These are phyloP conservation scores for Coleophoma eucalyptorum DNA, from an alignment of 2,329 filamentous ascomycete genomes.

Conservation along the genomic window DNA sequence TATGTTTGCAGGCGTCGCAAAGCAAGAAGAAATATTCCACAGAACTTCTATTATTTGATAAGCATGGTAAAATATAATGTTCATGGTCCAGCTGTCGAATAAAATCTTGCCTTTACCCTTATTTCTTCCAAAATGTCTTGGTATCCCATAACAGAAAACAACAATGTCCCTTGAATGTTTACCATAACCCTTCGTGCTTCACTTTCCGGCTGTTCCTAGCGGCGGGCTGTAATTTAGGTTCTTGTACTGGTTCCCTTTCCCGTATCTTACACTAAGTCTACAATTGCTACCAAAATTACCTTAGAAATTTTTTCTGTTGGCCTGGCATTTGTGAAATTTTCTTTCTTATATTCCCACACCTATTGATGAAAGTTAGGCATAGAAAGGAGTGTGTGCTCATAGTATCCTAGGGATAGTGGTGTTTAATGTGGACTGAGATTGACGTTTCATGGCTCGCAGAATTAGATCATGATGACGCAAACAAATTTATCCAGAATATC, in stretches of 20 bases:
- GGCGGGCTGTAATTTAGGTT: background rate
- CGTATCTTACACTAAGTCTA: constrained; percentile 16
- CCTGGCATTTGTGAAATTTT: constrained; percentile 11
- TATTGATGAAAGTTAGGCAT: constrained; percentile 5
- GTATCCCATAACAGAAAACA: background rate
- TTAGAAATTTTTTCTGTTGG: constrained; percentile 27
- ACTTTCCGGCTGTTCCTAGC: background rate
- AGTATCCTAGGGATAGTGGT: constrained; percentile 19
- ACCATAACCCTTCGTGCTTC: background rate
- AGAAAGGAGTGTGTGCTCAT: constrained; percentile 34
- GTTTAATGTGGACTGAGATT: constrained; percentile 29
- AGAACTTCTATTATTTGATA: background rate
- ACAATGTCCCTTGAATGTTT: background rate
- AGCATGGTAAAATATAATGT: background rate
- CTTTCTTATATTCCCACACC: background rate
- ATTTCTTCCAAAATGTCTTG: background rate
- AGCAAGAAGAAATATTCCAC: background rate
- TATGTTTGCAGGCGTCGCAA: background rate
- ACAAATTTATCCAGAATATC: constrained; percentile 11
- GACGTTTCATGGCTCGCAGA: constrained; percentile 21
- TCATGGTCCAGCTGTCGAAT: background rate
- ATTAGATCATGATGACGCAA: constrained; percentile 13
- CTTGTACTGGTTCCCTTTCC: constrained; percentile 18
- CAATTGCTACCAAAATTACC: constrained; percentile 30
- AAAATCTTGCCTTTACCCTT: background rate